These are phyloP conservation scores for Pseudognaphalium luteoalbum DNA, from an alignment of 129 eudicot genomes.

Conservation along the genomic window DNA sequence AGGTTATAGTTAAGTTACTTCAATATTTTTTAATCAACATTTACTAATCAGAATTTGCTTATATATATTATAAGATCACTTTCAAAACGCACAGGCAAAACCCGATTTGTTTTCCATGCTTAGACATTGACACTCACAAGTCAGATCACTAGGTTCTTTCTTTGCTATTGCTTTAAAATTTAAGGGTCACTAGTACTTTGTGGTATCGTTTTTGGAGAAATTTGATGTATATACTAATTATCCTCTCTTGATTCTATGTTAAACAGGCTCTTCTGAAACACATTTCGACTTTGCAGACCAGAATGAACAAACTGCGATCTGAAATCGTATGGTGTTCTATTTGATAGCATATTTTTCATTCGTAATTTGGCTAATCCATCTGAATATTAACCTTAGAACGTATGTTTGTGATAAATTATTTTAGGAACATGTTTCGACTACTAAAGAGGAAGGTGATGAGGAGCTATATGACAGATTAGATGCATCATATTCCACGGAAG, in stretches of 20 bases:
- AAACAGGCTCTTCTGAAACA: slow-evolving; percentile 80
- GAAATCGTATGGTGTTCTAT: slow-evolving; percentile 63
- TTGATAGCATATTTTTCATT: neutral
- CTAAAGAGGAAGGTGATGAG: slow-evolving; percentile 53
- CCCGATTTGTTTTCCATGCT: neutral
- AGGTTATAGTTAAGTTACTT: no score
- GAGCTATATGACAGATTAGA: slow-evolving; percentile 64
- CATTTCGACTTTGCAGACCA: slow-evolving; percentile 56
- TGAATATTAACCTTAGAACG: slow-evolving; percentile 5
- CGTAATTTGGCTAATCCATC: neutral
- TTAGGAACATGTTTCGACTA: slow-evolving; percentile 72
- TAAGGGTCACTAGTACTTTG: neutral
- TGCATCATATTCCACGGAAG: slow-evolving; percentile 72
- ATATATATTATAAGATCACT: neutral
- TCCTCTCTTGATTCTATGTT: slow-evolving; percentile 21
- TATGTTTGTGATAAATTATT: slow-evolving; percentile 21
- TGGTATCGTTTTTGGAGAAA: neutral
- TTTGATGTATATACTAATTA: slow-evolving; percentile 5
- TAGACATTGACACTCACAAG: neutral
- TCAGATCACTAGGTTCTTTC: neutral
- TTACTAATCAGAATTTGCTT: neutral
- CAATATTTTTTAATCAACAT: no score
- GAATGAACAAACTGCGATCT: slow-evolving; percentile 63
- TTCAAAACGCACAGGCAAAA: neutral
- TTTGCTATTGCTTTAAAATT: neutral